Evolutionary conservation across 257 asterid genomes (phyloP), one percentile per base, ranked within the genome.

Genomic region (Nicotiana paniculata): DNA sequence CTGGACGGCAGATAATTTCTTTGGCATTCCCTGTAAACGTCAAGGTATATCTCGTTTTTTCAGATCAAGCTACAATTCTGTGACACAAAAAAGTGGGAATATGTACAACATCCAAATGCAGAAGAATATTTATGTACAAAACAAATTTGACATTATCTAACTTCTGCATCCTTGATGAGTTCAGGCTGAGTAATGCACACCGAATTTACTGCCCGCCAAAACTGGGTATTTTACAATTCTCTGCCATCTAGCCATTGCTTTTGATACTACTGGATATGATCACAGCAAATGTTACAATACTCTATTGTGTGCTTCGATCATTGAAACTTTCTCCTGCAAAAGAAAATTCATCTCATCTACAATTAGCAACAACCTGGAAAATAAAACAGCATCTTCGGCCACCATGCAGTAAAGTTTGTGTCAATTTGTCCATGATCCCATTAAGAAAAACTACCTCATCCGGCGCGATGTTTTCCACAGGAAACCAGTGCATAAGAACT

Each of bases 401-500:
- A 3, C 66, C 6, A 81, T 21, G 11, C 69, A 62, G 5, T 33
- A 55, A 8, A 24, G 53, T 5, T 58, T 59, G 53, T 79, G 80
- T 12, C 59, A 78, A 8, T n/a, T 9, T 3, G 77, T 54, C 32
- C 7, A 46, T 24, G 62, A 43, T 39, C 10, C 48, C 53, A 5
- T 81, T 77, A 66, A 72, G 78, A 51, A 24, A 17, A 54, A 77
- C 16, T 61, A 95, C 99, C 99, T 92, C 97, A 68, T 81, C 88
- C 54, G 16, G 89, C 24, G 83, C 82, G 81, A 57, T 87, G 85
- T 63, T 88, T 54, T 95, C 98, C 37, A 94, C 66, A 77, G 99
- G 96, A 89, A 93, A 92, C 98, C 97, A 95, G 84, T 79, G 97
- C 96, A 95, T 91, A 54, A 92, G 92, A 81, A 86, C 91, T 68